Evolutionary conservation across 768 basidiomycete species (phyloP), one percentile per base, ranked within the genome.

Genomic region (Podaxis sp.): DNA sequence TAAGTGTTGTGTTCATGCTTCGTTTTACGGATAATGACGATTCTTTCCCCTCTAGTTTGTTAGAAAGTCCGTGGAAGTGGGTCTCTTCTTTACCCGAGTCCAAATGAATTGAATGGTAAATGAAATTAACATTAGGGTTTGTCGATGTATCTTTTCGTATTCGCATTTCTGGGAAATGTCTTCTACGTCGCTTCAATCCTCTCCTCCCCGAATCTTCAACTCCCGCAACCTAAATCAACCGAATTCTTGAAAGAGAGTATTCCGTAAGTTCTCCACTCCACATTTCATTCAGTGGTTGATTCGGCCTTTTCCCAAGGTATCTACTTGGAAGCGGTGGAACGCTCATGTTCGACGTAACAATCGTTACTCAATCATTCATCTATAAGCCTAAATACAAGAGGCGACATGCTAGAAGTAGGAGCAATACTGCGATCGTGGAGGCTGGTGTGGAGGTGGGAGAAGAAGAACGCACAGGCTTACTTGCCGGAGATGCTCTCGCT

Each of bases 101-200:
- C 10, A 32, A n/a, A 27, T 36, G 18, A 18, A 51, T 35, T 6
- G 35, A 48, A 14, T 42, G 40, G 55, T 38, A 10, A 50, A 40
- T 67, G 32, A 62, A 32, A 9, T 52, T 61, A 50, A 40, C 3
- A 42, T 40, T 67, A 95, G 83, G 97, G 97, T 9, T 83, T 99
- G 32, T 96, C 95, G 14, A 91, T 98, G 75, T 89, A 88, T 69
- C 81, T 99, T 21, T 99, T 99, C 72, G 71, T 95, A 36, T 93
- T 90, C 70, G 97, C 97, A 5, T 98, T 98, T 72, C 74, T 91
- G 27, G 97, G 97, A 59, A 99, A 99, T 72, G 73, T 84, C 9
- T 94, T 96, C 70, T 98, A 99, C 72, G 96, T 96, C 50, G 73
- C 88, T 18, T 96, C 94, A 2, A 91, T 98, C 66, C 70, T 97